Base-by-base conservation (phyloP, 1,139 yeast species). In the Meyerozyma smithsonii region DNA sequence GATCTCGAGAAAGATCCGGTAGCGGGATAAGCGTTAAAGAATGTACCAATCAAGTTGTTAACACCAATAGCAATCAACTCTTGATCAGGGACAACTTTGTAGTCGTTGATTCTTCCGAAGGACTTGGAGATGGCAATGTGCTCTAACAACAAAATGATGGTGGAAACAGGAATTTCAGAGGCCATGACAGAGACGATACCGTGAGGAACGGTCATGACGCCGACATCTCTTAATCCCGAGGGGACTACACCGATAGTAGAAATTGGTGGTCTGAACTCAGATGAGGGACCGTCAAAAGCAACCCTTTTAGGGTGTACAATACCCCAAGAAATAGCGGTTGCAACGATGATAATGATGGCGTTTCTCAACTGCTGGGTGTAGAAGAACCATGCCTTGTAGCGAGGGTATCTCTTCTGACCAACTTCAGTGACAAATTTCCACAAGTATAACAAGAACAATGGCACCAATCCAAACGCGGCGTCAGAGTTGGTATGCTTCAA, bases 1-100 rank as follows among this genome's bases (percentile, higher is more conserved):
- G 96, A 84, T 69, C 97, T 81, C 16, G 96, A 86, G 62, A 90
- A 90, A 1, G 97, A 90, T 40, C 97, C 97, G 8, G 97, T 90
- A 8, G 96, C 90, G 12, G 97, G 97, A 59, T 90, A 90, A 8
- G 97, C 96, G 54, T 79, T 74, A 73, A 90, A 90, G 57, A 89
- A 87, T 19, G 96, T 86, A 50, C 97, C 97, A 51, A 90, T 74
- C 59, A 89, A 71, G 64, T 90, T 90, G 42, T 92, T 84, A 36
- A 85, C 85, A 57, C 97, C 97, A 63, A 90, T 90, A 32, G 97
- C 97, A 57, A 90, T 78, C 46, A 90, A 76, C 61, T 90, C 97
- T 67, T 90, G 97, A 64, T 90, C 90, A 36, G 97, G 96, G 45
- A 81, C 76, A 55, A 90, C 84, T 55, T 86, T 87, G 64, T 90